Base-by-base conservation (phyloP, 805 yeast species). In the Metschnikowia colocasiae region DNA sequence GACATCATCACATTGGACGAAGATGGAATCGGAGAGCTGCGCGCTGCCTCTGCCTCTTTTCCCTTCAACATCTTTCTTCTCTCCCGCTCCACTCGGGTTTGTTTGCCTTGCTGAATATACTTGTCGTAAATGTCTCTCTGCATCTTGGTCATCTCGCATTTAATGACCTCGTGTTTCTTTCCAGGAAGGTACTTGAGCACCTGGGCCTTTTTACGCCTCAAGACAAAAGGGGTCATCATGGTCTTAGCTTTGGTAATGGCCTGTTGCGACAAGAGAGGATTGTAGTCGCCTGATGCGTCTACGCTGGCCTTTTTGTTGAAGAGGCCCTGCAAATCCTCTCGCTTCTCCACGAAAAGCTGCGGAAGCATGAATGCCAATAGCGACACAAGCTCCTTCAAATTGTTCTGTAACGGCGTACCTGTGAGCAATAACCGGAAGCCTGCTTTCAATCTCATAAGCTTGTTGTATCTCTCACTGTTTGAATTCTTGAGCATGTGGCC, bases 171-270 rank as follows among this genome's bases (percentile, higher is more conserved):
- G 49, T 84, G 88, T 46, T 72, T 68, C 61, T 94, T 94, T 26
- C 77, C 74, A 1, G 99, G 99, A 49, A 94, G 72, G 62, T 94
- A 92, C 61, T 87, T 81, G 65, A 94, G 76, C 6, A 94, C 99
- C 66, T 92, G 97, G 47, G 80, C 87, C 69, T 94, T 94, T 62
- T 84, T 85, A 63, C 99, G 82, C 66, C 99, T 79, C 59, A 94
- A 71, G 7, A 94, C 92, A 69, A 94, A 94, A 3, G 99, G 99
- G 2, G 95, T 86, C 98, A 94, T 92, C 97, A 94, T 92, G 4
- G 94, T 85, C 63, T 88, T 89, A 3, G 99, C 99, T 61, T 90
- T 87, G 29, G 82, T 77, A 52, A 94, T 90, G 0, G 99, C 95
- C 67, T 92, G 95, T 55, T 85, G 86, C 0, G 97, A 88, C 34